These are phyloP conservation scores for Helotiales sp. DNA, from an alignment of 2,329 filamentous ascomycete species.

Conservation along the genomic window DNA sequence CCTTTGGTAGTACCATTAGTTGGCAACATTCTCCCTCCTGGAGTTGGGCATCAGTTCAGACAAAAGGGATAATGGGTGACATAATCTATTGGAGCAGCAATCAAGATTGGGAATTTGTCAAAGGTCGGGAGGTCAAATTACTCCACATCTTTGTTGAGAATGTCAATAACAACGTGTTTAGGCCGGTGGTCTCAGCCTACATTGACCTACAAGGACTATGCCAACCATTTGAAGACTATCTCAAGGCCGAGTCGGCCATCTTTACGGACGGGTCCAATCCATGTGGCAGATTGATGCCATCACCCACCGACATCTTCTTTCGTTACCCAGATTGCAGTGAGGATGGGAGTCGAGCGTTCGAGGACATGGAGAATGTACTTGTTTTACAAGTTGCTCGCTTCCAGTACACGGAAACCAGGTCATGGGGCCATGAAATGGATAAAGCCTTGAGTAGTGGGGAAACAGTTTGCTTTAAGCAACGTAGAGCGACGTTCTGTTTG, in stretches of 20 bases:
- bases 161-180: neutral
- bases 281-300: too few species aligned
- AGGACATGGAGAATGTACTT: neutral
- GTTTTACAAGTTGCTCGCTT: neutral
- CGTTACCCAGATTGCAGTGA: neutral
- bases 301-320: neutral
- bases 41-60: neutral
- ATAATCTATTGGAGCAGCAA: neutral
- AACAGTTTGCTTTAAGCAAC: neutral
- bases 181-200: neutral
- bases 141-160: neutral
- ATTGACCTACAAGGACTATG: neutral
- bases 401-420: neutral
- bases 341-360: neutral
- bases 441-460: too few species aligned
- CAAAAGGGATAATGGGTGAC: too few species aligned
- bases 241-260: too few species aligned
- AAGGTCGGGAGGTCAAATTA: neutral
- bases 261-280: too few species aligned
- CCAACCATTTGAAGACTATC: neutral
- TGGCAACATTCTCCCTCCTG: slow-evolving; percentile 2
- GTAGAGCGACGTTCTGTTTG: neutral
- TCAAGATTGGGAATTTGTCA: neutral
- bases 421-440: too few species aligned
- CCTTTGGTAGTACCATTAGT: neutral